Conservation (phyloP, 257 asterid genomes). For the Anisodus tanguticus region DNA sequence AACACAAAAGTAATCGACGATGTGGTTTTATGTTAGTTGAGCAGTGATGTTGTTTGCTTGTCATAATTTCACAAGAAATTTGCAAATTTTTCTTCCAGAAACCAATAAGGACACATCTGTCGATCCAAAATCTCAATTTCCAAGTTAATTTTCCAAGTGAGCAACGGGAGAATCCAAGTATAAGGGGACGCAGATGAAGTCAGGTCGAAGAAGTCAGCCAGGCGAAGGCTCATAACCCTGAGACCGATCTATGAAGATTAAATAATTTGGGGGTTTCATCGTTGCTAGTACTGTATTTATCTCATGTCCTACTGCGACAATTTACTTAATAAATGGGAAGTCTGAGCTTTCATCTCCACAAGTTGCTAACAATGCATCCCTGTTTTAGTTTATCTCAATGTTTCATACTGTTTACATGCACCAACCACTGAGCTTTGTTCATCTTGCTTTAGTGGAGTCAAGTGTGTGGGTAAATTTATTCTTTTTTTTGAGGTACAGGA, state of each 20-base stretch:
- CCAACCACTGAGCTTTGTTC: too few species aligned
- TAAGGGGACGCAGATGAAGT: slow-evolving; percentile 74
- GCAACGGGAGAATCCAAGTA: slow-evolving; percentile 50
- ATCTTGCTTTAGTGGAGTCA: too few species aligned
- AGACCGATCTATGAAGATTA: slow-evolving; percentile 56
- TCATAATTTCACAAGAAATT: not conserved
- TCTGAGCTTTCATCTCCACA: not conserved
- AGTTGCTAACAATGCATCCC: not conserved
- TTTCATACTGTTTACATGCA: too few species aligned
- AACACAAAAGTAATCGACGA: not conserved
- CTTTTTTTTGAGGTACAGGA: too few species aligned
- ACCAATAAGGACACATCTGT: not conserved
- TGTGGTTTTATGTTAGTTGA: not conserved
- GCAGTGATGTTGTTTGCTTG: not conserved
- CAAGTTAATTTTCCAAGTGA: not conserved
- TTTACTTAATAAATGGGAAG: not conserved
- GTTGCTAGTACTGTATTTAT: slow-evolving; percentile 33
- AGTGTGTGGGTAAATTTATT: too few species aligned
- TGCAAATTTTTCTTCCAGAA: not conserved
- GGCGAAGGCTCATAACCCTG: slow-evolving; percentile 78
- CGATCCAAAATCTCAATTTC: not conserved
- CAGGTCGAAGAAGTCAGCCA: slow-evolving; percentile 81
- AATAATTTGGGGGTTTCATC: not conserved
- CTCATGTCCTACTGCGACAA: slow-evolving; percentile 35
- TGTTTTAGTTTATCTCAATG: too few species aligned